Percentiles rank a stretch among this genome's conserved stretches.
These are phyloP conservation scores for Coleophoma cylindrospora DNA, from an alignment of 2,329 filamentous ascomycete genomes.

Conservation along the genomic window DNA sequence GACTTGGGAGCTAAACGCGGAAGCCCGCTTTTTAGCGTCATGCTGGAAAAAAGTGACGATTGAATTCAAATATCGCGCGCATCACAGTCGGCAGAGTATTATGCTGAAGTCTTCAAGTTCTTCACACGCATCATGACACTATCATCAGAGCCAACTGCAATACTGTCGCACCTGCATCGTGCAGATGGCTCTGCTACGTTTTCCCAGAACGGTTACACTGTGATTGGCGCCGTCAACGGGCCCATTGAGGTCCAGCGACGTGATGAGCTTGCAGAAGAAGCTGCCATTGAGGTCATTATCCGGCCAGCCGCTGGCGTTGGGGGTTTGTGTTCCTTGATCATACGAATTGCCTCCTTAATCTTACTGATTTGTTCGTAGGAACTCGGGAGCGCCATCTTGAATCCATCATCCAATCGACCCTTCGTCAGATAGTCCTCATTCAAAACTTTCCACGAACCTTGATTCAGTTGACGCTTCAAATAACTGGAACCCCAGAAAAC, in stretches of 20 bases:
- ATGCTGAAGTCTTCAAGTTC: background rate
- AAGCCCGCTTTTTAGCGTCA: no score
- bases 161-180: slow-evolving; percentile 56
- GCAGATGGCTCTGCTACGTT: slow-evolving; percentile 79
- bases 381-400: slow-evolving; percentile 81
- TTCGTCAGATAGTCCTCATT: slow-evolving; percentile 70
- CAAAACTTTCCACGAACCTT: slow-evolving; percentile 71
- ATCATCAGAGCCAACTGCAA: slow-evolving; percentile 37
- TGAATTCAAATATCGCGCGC: background rate
- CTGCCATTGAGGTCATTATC: slow-evolving; percentile 83
- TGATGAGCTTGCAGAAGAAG: slow-evolving; percentile 90
- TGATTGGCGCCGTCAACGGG: slow-evolving; percentile 85
- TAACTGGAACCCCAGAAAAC: slow-evolving; percentile 64
- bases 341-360: background rate
- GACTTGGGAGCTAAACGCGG: background rate
- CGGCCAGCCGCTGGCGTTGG: slow-evolving; percentile 81
- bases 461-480: slow-evolving; percentile 78
- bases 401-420: slow-evolving; percentile 63
- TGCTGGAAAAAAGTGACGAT: background rate
- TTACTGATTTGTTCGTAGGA: slow-evolving; percentile 30
- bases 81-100: background rate
- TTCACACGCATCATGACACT: slow-evolving; percentile 34
- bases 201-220: slow-evolving; percentile 69
- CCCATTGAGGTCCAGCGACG: slow-evolving; percentile 84
- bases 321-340: slow-evolving; percentile 42